These are phyloP conservation scores for Prototheca cutis DNA, from an alignment of 163 green algal species.

Conservation along the genomic window DNA sequence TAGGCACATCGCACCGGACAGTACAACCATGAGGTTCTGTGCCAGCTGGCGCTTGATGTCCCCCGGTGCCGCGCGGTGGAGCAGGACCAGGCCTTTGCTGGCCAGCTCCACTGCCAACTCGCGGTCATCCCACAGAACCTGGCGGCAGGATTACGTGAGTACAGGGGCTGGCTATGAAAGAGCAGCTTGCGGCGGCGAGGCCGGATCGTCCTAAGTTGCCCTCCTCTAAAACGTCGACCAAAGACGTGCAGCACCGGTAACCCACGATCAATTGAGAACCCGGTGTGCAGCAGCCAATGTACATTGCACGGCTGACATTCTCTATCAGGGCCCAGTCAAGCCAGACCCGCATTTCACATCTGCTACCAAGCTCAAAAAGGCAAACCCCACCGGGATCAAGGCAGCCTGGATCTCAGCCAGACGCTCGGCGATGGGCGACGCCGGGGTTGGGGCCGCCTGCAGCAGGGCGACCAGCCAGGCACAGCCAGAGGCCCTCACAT, in stretches of 20 bases:
- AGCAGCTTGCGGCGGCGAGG: not conserved
- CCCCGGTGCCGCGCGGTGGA: conserved; percentile 62
- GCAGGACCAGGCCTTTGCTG: conserved; percentile 58
- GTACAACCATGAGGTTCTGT: conserved; percentile 54
- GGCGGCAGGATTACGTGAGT: not conserved
- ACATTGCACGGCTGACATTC: not conserved
- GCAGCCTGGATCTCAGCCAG: conserved; percentile 48
- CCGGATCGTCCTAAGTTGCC: not conserved
- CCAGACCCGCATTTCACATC: not conserved
- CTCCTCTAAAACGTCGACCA: no score
- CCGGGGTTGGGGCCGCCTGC: conserved; percentile 38
- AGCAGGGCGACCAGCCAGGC: conserved; percentile 75
- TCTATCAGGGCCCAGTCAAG: not conserved
- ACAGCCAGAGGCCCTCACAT: conserved; percentile 53
- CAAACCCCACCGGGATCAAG: conserved; percentile 36
- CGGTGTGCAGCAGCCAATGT: not conserved
- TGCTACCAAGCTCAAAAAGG: not conserved
- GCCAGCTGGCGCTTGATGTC: conserved; percentile 50
- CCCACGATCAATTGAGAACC: no score
- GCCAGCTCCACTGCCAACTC: conserved; percentile 87
- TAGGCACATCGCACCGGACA: conserved; percentile 38
- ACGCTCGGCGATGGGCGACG: conserved; percentile 13
- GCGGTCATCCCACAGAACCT: conserved; percentile 62
- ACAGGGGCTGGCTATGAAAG: no score
- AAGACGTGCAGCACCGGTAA: no score